phyloP scores from a whole-genome alignment of 176 grass and related monocot species.

The Eragrostis nindensis region DNA sequence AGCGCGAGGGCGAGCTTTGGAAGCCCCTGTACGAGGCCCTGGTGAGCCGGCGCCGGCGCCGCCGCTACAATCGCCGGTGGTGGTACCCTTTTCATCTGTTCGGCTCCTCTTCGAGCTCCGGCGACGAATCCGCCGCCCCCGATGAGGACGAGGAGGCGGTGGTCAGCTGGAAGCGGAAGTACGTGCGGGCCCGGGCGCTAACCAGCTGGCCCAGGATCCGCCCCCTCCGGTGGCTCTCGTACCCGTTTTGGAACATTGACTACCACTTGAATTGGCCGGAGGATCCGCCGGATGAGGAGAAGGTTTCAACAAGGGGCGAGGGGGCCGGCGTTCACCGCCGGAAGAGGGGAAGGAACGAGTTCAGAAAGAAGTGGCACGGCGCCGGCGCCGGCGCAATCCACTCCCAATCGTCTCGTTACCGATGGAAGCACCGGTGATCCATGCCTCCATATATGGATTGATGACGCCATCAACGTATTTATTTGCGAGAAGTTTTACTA shows the following conservation, averaged over 20 bases:
- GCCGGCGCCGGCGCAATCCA: background rate
- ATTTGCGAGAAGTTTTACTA: too few species aligned
- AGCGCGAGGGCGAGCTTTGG: constrained; percentile 1
- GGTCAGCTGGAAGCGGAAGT: background rate
- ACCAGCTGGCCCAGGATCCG: background rate
- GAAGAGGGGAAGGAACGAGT: background rate
- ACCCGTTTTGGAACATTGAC: too few species aligned
- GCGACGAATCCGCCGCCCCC: too few species aligned
- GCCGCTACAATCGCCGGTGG: too few species aligned
- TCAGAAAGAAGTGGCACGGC: background rate
- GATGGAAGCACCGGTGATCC: background rate
- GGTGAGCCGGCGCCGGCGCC: too few species aligned
- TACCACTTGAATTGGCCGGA: too few species aligned
- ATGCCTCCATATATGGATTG: too few species aligned
- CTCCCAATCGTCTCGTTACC: background rate
- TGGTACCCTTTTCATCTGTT: too few species aligned
- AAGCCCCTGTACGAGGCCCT: background rate
- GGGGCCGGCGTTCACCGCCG: background rate
- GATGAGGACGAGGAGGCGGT: background rate
- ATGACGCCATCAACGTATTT: too few species aligned
- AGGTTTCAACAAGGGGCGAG: background rate
- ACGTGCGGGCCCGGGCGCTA: background rate
- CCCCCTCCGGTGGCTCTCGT: too few species aligned
- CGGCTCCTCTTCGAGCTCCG: too few species aligned
- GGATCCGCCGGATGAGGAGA: background rate